A percentile compares a stretch with the other conserved stretches of the same genome.
These are phyloP conservation scores for Berkeleyomyces basicola DNA, from an alignment of 2,329 filamentous ascomycete species.

Conservation along the genomic window DNA sequence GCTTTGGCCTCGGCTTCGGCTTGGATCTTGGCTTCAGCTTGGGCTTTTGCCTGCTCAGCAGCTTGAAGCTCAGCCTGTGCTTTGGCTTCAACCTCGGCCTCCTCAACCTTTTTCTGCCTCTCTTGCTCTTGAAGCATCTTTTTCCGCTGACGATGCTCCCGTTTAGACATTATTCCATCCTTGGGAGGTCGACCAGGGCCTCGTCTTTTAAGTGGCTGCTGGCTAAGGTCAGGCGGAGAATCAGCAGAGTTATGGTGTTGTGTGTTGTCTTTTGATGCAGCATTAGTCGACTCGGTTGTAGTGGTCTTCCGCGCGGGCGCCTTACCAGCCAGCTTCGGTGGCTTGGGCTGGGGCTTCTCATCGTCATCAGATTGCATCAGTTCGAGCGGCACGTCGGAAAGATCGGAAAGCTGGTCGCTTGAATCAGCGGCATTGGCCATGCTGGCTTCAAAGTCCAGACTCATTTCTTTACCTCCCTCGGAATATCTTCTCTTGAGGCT, in stretches of 20 bases:
- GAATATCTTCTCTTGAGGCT: constrained; percentile 33
- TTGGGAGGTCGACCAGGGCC: constrained; percentile 70
- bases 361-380: constrained; percentile 10
- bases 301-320: not conserved
- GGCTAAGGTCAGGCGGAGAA: constrained; percentile 19
- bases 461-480: constrained; percentile 51
- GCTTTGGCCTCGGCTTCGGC: not conserved
- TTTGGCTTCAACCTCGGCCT: not conserved
- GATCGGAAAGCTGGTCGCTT: constrained; percentile 33
- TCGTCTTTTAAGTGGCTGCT: constrained; percentile 36
- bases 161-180: constrained; percentile 69
- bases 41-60: not conserved
- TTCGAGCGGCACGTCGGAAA: constrained; percentile 15
- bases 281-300: not conserved
- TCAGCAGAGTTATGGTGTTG: constrained; percentile 19
- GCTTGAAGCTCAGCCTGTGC: not conserved
- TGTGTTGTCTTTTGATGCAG: constrained; percentile 2
- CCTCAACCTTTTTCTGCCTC: constrained; percentile 15
- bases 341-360: constrained; percentile 9
- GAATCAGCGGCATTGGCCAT: constrained; percentile 39
- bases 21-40: not conserved
- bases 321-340: constrained; percentile 7
- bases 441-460: constrained; percentile 52
- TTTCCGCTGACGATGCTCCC: constrained; percentile 49
- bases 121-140: constrained; percentile 30